These are phyloP conservation scores for Wallacemonas sp. DNA, from an alignment of 208 protist genomes.

Conservation along the genomic window DNA sequence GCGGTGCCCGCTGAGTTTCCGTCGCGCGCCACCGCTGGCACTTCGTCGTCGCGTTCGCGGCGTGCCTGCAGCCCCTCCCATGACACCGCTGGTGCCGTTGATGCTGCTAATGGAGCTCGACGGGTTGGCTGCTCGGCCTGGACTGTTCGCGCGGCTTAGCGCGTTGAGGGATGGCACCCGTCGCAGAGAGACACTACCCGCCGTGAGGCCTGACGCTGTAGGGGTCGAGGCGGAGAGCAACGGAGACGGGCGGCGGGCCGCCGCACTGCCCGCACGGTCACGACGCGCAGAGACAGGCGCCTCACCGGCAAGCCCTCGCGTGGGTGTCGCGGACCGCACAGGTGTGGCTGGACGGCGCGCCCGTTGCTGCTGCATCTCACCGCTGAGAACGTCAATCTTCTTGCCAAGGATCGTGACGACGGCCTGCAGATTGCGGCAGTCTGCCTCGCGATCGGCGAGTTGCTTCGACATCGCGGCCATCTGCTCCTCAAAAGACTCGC, in stretches of 20 bases:
- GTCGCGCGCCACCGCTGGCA: slow-evolving; percentile 22
- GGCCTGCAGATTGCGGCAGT: slow-evolving; percentile 88
- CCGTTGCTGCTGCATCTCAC: slow-evolving; percentile 23
- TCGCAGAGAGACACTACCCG: slow-evolving; percentile 11
- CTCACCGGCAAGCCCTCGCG: slow-evolving; percentile 12
- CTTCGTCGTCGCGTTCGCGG: slow-evolving; percentile 14
- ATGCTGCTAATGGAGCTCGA: slow-evolving; percentile 28
- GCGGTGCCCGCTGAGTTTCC: slow-evolving; percentile 31
- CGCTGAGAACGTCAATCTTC: slow-evolving; percentile 69
- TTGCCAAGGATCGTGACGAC: slow-evolving; percentile 88
- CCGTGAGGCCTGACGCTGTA: background rate
- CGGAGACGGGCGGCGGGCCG: slow-evolving; percentile 33
- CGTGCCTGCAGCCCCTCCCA: background rate
- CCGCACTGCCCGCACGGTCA: slow-evolving; percentile 19
- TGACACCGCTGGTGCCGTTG: slow-evolving; percentile 5
- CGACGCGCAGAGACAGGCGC: background rate
- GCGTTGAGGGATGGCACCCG: slow-evolving; percentile 29
- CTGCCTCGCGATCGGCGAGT: slow-evolving; percentile 82
- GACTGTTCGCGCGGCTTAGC: slow-evolving; percentile 49
- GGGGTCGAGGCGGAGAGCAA: slow-evolving; percentile 17
- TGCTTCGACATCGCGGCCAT: slow-evolving; percentile 54
- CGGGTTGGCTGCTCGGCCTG: slow-evolving; percentile 19
- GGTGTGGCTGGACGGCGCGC: slow-evolving; percentile 22
- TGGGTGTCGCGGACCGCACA: slow-evolving; percentile 48
- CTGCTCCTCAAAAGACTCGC: slow-evolving; percentile 77